Evolutionary conservation across 1,284 basidiomycete genomes (phyloP), one percentile per base, ranked within the genome.

Genomic region (Trametes hirsuta): DNA sequence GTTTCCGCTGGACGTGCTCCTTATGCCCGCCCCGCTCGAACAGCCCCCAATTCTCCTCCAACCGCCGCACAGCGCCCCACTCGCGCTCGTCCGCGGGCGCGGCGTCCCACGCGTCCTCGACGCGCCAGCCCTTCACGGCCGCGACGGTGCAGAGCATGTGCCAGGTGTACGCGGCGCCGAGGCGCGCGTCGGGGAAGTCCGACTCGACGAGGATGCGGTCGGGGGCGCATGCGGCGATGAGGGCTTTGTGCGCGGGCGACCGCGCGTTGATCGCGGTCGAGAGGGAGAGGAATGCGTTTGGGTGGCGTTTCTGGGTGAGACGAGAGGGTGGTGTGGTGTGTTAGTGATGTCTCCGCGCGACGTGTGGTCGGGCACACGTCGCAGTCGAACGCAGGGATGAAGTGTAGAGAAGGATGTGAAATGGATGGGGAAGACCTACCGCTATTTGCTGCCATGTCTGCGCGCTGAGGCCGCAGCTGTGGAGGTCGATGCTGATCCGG

Each of bases 261-360:
- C 87, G 86, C 34, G 81, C 76, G 65, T 94, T 94, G 68, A 94
- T 91, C 51, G 80, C 84, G 0, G 85, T 90, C 0, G 93, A 94
- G 12, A 94, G 76, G 0, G 93, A 94, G 58, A 94, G 78, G 73
- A 85, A 94, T 48, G 84, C 77, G 70, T 94, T 94, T 8, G 74
- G 66, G 66, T 93, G 85, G 46, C 72, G 78, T 75, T 78, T 86
- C 90, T 91, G 73, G 30, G 30, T 30, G 30, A 30, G 30, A 30
- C 30, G 30, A 8, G 30, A 18, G 34, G 11, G 30, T 21, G 34
- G 34, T 46, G 44, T 25, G 22, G 21, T 4, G 14, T 14, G 44
- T 25, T 5, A 25, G 44, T 25, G 6, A 11, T 46, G 9, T 39
- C 37, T 22, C 46, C 37, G 50, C 41, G 14, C 18, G 22, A 9